These are phyloP conservation scores for Cladorrhinum sp. DNA, from an alignment of 2,329 filamentous ascomycete species.

Conservation along the genomic window DNA sequence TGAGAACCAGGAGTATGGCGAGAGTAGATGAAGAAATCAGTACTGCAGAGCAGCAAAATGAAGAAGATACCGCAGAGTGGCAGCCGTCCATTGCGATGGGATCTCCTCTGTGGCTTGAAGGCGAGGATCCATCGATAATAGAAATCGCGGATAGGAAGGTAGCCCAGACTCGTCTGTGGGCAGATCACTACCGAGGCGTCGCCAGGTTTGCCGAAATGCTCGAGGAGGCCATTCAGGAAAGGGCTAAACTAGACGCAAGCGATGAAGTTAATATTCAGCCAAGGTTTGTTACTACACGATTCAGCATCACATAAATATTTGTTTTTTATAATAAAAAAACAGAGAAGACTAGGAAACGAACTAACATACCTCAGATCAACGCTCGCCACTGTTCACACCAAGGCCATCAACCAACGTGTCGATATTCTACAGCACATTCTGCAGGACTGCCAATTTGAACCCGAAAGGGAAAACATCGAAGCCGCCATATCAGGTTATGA, in stretches of 20 bases:
- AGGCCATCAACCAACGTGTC: slow-evolving; percentile 34
- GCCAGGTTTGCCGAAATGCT: slow-evolving; percentile 23
- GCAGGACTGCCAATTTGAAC: slow-evolving; percentile 32
- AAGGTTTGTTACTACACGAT: slow-evolving; percentile 17
- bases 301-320: too few species aligned
- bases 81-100: slow-evolving; percentile 35
- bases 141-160: slow-evolving; percentile 39
- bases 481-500: slow-evolving; percentile 42
- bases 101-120: slow-evolving; percentile 29
- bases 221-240: slow-evolving; percentile 20
- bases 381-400: slow-evolving; percentile 28
- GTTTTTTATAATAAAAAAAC: too few species aligned
- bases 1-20: slow-evolving; percentile 10
- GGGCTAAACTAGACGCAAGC: slow-evolving; percentile 33
- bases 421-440: slow-evolving; percentile 33
- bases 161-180: slow-evolving; percentile 31
- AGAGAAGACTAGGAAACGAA: too few species aligned
- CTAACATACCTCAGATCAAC: slow-evolving; percentile 16
- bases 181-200: slow-evolving; percentile 17
- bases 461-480: slow-evolving; percentile 40
- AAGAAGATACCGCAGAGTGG: slow-evolving; percentile 27
- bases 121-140: slow-evolving; percentile 36
- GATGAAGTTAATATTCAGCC: slow-evolving; percentile 26
- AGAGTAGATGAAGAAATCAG: background rate
- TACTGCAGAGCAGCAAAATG: background rate